Conservation (phyloP, 2,329 filamentous ascomycete species). For the Chaetothyriales sp. region DNA sequence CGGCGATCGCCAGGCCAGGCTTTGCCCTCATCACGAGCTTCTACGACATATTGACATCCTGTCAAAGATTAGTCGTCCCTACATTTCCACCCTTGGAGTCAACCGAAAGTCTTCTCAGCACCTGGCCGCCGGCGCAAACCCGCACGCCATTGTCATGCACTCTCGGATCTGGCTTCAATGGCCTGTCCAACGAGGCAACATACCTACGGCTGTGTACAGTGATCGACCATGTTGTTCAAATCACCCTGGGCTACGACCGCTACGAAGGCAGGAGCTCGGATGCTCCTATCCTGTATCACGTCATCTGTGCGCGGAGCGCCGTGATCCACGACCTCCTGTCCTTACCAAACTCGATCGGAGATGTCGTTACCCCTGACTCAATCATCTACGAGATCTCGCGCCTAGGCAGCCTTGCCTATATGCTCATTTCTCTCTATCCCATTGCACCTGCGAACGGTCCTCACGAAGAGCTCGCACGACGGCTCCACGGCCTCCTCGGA, state of each 20-base stretch:
- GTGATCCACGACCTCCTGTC: constrained; percentile 1
- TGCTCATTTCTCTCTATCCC: constrained; percentile 27
- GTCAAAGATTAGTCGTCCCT: not conserved
- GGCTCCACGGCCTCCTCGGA: constrained; percentile 19
- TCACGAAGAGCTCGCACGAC: constrained; percentile 19
- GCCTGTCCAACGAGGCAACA: not conserved
- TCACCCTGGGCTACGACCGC: constrained; percentile 7
- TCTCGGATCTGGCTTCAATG: not conserved
- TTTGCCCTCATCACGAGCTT: constrained; percentile 5
- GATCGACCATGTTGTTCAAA: not conserved
- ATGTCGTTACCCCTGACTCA: not conserved
- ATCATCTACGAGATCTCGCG: constrained; percentile 25
- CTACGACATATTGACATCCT: constrained; percentile 5
- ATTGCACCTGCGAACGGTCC: constrained; percentile 25
- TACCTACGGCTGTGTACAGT: not conserved
- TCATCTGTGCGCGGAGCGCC: constrained; percentile 1
- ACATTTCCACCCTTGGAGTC: constrained; percentile 1
- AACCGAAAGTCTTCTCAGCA: not conserved
- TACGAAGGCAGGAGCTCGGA: constrained; percentile 6
- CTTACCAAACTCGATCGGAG: not conserved
- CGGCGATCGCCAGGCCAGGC: constrained; percentile 5
- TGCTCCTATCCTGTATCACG: constrained; percentile 7
- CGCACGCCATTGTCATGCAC: not conserved
- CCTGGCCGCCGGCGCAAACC: not conserved
- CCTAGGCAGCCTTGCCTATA: constrained; percentile 24